Evolutionary conservation across 495 filamentous ascomycete species (phyloP), one percentile per base, ranked within the genome.

Genomic region (Physcia stellaris): DNA sequence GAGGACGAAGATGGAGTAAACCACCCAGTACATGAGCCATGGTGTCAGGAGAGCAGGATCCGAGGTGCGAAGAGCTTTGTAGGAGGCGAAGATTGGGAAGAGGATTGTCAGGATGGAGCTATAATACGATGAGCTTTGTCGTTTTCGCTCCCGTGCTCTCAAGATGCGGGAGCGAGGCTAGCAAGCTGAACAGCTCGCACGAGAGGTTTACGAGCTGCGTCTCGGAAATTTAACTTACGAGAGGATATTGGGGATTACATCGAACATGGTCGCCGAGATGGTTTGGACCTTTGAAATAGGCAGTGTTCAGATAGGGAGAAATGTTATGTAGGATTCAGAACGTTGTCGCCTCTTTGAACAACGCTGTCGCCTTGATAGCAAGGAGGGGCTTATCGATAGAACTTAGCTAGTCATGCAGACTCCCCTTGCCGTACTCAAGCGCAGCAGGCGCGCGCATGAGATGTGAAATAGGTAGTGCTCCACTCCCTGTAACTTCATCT

Each of bases 21-120:
- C 85, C 32, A 94, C 84, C 85, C 86, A 99, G 70, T 96, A 99
- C 80, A 95, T 96, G 37, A 99, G 71, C 90, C 90, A 99, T 86
- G 90, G 90, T 45, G 85, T 83, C 20, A 96, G 70, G 53, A 88
- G 82, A 23, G 83, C 76, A 12, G 88, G 88, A 59, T 94, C 83
- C 30, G 80, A 80, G 16, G 86, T 85, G 57, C 86, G 86, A 49
- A 99, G 82, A 27, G 90, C 92, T 67, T 96, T 96, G 73, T 93
- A 96, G 41, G 87, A 94, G 41, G 88, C 88, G 62, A 94, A 99
- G 37, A 94, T 73, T 42, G 90, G 90, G 62, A 99, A 87, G 57
- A 94, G 72, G 55, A 95, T 86, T 41, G 86, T 90, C 39, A 84
- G 75, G 52, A 90, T 61, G 40, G 87, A 93, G 62, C 65, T 60